Evolutionary conservation across 257 asterid genomes (phyloP).

Genomic region (Nicotiana noctiflora): DNA sequence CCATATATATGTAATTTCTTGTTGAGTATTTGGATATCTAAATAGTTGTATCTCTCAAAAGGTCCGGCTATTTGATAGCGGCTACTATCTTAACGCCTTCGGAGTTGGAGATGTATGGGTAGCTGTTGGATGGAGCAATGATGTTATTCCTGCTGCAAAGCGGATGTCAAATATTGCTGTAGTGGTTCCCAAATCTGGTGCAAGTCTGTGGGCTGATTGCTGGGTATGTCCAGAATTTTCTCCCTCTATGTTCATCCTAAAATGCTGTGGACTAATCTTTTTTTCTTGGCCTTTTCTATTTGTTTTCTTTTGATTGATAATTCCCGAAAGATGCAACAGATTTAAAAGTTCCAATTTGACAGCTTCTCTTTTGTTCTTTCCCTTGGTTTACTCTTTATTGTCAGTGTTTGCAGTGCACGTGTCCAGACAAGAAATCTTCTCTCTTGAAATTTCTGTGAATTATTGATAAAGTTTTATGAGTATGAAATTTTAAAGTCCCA

Average conservation of each 20-base stretch:
- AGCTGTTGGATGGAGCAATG: conserved; percentile 96
- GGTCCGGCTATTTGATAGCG: conserved; percentile 85
- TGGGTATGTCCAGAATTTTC: conserved; percentile 50
- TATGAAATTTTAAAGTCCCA: neutral
- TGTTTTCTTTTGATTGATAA: neutral
- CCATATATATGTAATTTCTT: neutral
- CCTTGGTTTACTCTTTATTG: neutral
- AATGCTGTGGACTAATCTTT: neutral
- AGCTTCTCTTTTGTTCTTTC: neutral
- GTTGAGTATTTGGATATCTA: neutral
- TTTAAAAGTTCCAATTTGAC: neutral
- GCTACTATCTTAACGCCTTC: conserved; percentile 79
- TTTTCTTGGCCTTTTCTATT: too few relatives aligned
- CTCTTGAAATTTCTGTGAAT: too few relatives aligned
- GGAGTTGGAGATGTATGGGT: conserved; percentile 91
- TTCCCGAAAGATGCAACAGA: neutral
- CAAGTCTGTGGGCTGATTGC: conserved; percentile 95
- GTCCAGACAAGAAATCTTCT: neutral
- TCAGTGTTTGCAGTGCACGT: neutral
- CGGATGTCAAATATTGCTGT: conserved; percentile 82
- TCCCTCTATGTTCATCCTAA: neutral
- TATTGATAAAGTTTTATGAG: neutral
- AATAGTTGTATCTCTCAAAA: conserved; percentile 13
- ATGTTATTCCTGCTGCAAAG: conserved; percentile 81
- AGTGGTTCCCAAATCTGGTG: conserved; percentile 82